A percentile compares a stretch with the other conserved stretches of the same genome.
phyloP scores from a whole-genome alignment of 2,329 filamentous ascomycete species.

The Colletotrichum cuscutae region DNA sequence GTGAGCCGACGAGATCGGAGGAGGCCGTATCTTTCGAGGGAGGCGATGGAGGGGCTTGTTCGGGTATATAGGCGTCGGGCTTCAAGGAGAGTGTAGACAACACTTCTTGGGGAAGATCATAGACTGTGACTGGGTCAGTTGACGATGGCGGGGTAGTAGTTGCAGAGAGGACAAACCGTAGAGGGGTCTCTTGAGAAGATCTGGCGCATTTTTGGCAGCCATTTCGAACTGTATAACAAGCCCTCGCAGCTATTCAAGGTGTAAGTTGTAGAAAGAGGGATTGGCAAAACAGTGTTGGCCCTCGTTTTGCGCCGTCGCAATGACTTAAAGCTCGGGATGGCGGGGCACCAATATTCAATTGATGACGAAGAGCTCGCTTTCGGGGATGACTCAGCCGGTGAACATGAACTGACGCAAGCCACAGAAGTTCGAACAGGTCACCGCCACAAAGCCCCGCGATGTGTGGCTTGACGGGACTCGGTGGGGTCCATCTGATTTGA shows the following conservation, averaged over 20 bases:
- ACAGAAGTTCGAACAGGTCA: background rate
- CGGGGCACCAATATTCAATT: background rate
- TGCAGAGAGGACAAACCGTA: slow-evolving; percentile 52
- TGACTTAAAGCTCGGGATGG: slow-evolving; percentile 19
- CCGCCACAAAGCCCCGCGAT: slow-evolving; percentile 7
- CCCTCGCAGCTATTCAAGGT: background rate
- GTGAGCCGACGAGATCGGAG: slow-evolving; percentile 66
- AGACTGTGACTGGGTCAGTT: slow-evolving; percentile 65
- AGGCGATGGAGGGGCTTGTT: slow-evolving; percentile 37
- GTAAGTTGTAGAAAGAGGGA: background rate
- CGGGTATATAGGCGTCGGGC: slow-evolving; percentile 41
- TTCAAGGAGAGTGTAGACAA: slow-evolving; percentile 71
- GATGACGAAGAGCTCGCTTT: slow-evolving; percentile 19
- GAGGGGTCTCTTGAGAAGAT: slow-evolving; percentile 61
- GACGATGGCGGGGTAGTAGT: slow-evolving; percentile 23
- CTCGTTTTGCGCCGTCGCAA: slow-evolving; percentile 6
- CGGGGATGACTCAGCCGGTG: slow-evolving; percentile 32
- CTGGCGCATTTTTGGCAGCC: slow-evolving; percentile 53
- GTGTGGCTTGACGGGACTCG: slow-evolving; percentile 6
- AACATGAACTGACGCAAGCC: background rate
- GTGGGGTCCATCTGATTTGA: background rate
- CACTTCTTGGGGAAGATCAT: slow-evolving; percentile 82
- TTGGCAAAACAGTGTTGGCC: background rate
- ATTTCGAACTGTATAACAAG: slow-evolving; percentile 37
- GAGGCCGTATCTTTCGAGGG: slow-evolving; percentile 33